Evolutionary conservation across 805 yeast species (phyloP), one percentile per base, ranked within the genome.

Genomic region (Kockiozyma suomiensis): DNA sequence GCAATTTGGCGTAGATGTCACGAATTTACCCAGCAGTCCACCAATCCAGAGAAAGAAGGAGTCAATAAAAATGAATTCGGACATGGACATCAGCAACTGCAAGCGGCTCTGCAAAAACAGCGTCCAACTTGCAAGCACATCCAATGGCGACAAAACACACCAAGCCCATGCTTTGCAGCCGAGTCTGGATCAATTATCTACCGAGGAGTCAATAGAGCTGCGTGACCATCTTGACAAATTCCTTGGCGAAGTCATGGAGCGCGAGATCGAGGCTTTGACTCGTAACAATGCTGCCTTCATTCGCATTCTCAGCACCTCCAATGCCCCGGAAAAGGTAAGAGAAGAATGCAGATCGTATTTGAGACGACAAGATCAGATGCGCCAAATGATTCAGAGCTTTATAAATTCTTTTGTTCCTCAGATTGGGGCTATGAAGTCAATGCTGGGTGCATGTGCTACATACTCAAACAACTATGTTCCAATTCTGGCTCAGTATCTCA

Each of bases 21-120:
- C 53, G 21, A 49, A 49, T 37, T 30, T 50, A 17, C 47, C 46
- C 2, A 50, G 54, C 38, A 50, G 54, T 40, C 54, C 54, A 17
- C 54, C 54, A 3, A 15, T 40, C n/a, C 33, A 30, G 33, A 12
- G 21, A 21, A 17, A 26, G 25, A 13, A 41, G 13, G 45, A 41
- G 45, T 5, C 45, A 4, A 21, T 5, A n/a, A n/a, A 38, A 7
- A 38, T n/a, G 19, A 7, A 38, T 21, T 38, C 19, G 42, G 42
- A 38, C 13, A 12, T 12, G 6, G 42, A 8, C 17, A n/a, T n/a
- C n/a, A n/a, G n/a, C n/a, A n/a, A n/a, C n/a, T n/a, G n/a, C n/a
- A n/a, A n/a, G n/a, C n/a, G n/a, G n/a, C n/a, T n/a, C n/a, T n/a
- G n/a, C n/a, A n/a, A n/a, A n/a, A n/a, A n/a, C n/a, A n/a, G n/a